These are phyloP conservation scores for Dothideomycetes sp. DNA, from an alignment of 2,329 filamentous ascomycete species.

Conservation along the genomic window DNA sequence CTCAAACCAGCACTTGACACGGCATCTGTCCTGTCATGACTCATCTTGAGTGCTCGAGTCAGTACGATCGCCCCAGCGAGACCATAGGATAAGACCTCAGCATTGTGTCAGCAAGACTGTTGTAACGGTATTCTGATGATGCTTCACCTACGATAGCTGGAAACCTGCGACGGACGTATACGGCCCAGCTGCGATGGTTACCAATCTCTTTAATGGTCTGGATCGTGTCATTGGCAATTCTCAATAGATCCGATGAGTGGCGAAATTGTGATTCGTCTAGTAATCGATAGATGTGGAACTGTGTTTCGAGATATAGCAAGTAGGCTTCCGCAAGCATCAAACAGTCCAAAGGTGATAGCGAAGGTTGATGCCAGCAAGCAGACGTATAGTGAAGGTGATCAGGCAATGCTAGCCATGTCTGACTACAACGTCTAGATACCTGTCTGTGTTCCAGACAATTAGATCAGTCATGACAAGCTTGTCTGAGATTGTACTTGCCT, in stretches of 20 bases:
- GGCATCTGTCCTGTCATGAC: neutral
- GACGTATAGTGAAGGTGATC: conserved; percentile 16
- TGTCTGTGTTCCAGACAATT: neutral
- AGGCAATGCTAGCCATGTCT: conserved; percentile 12
- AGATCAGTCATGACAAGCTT: neutral
- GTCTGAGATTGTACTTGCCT: neutral
- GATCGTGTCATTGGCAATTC: conserved; percentile 14
- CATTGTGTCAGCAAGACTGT: conserved; percentile 1
- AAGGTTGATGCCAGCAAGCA: conserved; percentile 16
- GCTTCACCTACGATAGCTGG: neutral
- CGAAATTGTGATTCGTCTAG: conserved; percentile 12
- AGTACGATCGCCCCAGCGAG: conserved; percentile 16
- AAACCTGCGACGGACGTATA: too few relatives aligned
- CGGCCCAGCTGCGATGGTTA: neutral
- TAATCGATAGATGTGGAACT: conserved; percentile 17
- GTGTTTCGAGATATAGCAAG: conserved; percentile 17
- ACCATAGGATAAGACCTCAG: conserved; percentile 18
- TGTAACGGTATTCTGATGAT: neutral
- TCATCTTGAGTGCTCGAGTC: conserved; percentile 11
- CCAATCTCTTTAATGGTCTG: conserved; percentile 16
- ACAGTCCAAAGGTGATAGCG: conserved; percentile 9
- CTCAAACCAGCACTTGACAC: conserved; percentile 18
- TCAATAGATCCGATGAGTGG: conserved; percentile 6
- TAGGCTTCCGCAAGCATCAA: conserved; percentile 16
- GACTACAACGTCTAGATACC: neutral